These are phyloP conservation scores for Phalaenopsis hybrid DNA, from an alignment of 116 monocot genomes.

Conservation along the genomic window DNA sequence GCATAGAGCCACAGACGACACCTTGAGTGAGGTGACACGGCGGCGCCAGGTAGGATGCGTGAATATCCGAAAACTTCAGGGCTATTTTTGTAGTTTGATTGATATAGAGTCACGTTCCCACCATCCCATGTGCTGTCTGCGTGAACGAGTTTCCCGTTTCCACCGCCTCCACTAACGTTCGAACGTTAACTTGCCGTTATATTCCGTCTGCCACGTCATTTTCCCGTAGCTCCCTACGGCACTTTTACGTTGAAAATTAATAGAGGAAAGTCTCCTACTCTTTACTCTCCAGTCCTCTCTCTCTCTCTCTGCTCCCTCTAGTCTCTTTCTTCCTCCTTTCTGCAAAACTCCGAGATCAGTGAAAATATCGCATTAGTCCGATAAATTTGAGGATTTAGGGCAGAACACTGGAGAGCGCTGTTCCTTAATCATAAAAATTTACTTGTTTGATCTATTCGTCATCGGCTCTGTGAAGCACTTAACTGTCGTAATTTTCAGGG, in stretches of 20 bases:
- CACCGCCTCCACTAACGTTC: slow-evolving; percentile 14
- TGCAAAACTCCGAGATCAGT: neutral
- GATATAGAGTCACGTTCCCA: neutral
- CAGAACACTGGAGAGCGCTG: neutral
- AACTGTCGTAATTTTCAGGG: neutral
- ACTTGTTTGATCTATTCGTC: neutral
- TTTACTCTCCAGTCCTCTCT: neutral
- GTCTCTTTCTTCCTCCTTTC: neutral
- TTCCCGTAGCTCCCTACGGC: slow-evolving; percentile 11
- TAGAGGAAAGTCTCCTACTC: neutral
- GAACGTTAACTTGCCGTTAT: slow-evolving; percentile 11
- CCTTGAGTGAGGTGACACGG: no score
- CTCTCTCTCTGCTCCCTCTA: no score
- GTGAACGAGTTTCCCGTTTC: neutral
- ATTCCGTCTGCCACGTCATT: slow-evolving; percentile 19
- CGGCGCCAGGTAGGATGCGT: neutral
- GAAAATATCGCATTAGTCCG: neutral
- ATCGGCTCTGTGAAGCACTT: neutral
- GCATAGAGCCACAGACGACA: no score
- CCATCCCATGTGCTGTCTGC: neutral
- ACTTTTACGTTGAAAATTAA: neutral
- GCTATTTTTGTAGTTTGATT: neutral
- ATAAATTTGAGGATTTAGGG: neutral
- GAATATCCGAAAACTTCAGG: neutral
- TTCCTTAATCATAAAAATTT: no score